Evolutionary conservation across 148 eudicot genomes (phyloP), one percentile per base, ranked within the genome.

Genomic region (Diospyros lotus): DNA sequence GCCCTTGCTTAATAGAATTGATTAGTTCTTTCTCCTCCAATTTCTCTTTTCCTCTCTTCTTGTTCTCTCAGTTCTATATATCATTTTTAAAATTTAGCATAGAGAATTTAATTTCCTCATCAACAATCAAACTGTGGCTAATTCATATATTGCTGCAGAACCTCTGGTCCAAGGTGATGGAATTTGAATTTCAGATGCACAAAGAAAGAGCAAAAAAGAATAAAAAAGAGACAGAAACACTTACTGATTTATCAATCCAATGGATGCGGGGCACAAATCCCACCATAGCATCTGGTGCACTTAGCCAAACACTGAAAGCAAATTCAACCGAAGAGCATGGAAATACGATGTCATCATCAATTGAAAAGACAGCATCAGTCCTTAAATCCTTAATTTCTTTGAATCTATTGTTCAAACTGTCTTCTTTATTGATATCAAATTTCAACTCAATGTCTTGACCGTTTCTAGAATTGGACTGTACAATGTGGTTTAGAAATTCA

Each of bases 251-350:
- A 73, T 89, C 93, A 65, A 87, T 69, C 95, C 93, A 93, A 77
- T 93, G 97, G 80, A 93, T 80, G 60, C 95, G 97, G 12, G 97
- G 97, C 43, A 93, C 97, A 82, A 89, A 93, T 63, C 97, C 97
- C 61, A 90, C 97, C 97, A 93, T 89, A 72, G 89, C 69, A 81
- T 90, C 93, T 55, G 95, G 91, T 46, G 97, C 95, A 78, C 90
- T 90, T 77, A 59, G 87, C 97, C 97, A 93, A 60, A 86, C 86
- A 80, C 73, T 86, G 75, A 86, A 93, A 65, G 95, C 97, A 68
- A 90, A 84, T 71, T 93, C 97, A 18, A 93, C 97, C 15, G 95
- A 59, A 46, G 90, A 77, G 77, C 95, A 93, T 41, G 97, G 93
- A 61, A 93, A 90, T 82, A 93, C 87, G 62, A 93, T 83, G 76